Percentiles rank a stretch among this genome's conserved stretches.
phyloP scores from a whole-genome alignment of 2,329 filamentous ascomycete species.

The Fusarium pseudoanthophilum region DNA sequence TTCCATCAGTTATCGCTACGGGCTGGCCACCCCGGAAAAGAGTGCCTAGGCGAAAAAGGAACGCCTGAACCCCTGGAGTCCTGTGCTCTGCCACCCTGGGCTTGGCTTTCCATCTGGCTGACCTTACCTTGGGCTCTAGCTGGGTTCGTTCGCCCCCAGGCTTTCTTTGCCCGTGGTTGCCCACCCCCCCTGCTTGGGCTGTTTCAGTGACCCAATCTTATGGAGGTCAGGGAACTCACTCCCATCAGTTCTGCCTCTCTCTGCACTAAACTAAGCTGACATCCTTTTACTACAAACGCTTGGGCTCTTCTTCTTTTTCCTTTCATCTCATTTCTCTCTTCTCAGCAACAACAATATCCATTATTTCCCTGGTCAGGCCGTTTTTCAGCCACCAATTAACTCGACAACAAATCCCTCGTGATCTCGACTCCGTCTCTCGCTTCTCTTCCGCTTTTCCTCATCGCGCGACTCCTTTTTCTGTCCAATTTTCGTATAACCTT shows the following conservation, averaged over 20 bases:
- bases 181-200: constrained; percentile 22
- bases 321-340: constrained; percentile 35
- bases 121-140: neutral
- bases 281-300: constrained; percentile 29
- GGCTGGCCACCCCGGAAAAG: constrained; percentile 18
- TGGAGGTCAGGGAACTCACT: constrained; percentile 3
- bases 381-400: constrained; percentile 28
- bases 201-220: constrained; percentile 30
- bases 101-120: neutral
- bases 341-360: constrained; percentile 23
- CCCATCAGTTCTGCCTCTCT: neutral
- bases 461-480: constrained; percentile 26
- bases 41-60: constrained; percentile 9
- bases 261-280: constrained; percentile 25
- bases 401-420: constrained; percentile 10
- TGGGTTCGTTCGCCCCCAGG: constrained; percentile 5
- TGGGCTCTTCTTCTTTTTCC: constrained; percentile 28
- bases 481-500: constrained; percentile 20
- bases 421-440: constrained; percentile 35
- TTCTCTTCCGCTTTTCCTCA: constrained; percentile 16
- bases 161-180: neutral
- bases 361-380: constrained; percentile 12
- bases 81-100: constrained; percentile 29
- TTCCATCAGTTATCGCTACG: constrained; percentile 8
- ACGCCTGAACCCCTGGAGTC: constrained; percentile 32